Base-by-base conservation (phyloP, 495 filamentous ascomycete species). In the Filosporella fistucella region DNA sequence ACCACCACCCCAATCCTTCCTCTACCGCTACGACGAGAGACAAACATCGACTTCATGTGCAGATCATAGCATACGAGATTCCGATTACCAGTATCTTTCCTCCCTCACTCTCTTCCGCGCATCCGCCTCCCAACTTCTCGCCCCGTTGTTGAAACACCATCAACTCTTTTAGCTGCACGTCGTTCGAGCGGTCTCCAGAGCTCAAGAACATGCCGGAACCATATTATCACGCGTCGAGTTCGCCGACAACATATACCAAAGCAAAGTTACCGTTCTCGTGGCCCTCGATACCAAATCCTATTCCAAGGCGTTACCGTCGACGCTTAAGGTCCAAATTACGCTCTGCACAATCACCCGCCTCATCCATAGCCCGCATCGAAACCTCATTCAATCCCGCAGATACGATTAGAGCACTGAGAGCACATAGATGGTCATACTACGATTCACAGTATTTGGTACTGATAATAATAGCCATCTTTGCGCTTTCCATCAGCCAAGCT, bases 361-460 rank as follows among this genome's bases (percentile, higher is more conserved):
- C 82, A 21, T 81, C 78, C 42, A 75, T 97, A 61, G 73, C 88
- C 30, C 72, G 75, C n/a, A 67, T 96, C 34, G 73, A 93, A 59
- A 93, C 84, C 1, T 95, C 89, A 22, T 85, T 87, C 63, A 85
- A 83, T 36, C 82, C 87, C 20, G 62, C 67, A 50, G 85, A 89
- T 59, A 88, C 87, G 5, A 65, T 95, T 38, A 74, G 76, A 21
- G 75, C 82, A 14, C 70, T 97, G 39, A 81, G 83, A 45, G 69
- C 74, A 37, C 84, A 91, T 60, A 79, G 75, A 44, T 97, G 91
- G 91, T 86, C 83, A 2, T 66, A 81, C 49, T 89, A 89, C 65
- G 91, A 97, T 68, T 78, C 82, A 42, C 91, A 96, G 62, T 90
- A 97, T 59, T 58, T 91, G 17, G 63, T 91, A 20, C 62, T 93